phyloP scores from a whole-genome alignment of 1,284 basidiomycete species.

The Heterobasidion annosum region DNA sequence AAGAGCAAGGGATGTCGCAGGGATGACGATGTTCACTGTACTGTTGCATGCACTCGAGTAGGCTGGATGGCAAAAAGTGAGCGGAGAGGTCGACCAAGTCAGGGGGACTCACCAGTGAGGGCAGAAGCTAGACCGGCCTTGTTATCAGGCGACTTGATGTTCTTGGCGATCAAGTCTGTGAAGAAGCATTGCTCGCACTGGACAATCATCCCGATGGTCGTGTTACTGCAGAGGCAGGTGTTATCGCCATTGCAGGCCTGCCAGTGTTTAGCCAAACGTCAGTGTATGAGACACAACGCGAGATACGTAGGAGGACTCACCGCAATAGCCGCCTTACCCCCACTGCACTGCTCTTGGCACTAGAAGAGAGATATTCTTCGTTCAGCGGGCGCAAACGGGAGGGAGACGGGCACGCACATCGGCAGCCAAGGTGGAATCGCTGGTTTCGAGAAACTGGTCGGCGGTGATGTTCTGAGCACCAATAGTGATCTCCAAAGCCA shows the following conservation, averaged over 20 bases:
- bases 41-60: conserved; percentile 37
- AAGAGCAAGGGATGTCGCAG: conserved; percentile 29
- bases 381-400: background rate
- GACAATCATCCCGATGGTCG: conserved; percentile 30
- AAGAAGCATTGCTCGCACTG: conserved; percentile 61
- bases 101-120: conserved; percentile 34
- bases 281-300: background rate
- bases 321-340: conserved; percentile 25
- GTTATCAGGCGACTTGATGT: conserved; percentile 36
- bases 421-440: conserved; percentile 26
- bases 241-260: conserved; percentile 25
- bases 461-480: conserved; percentile 30
- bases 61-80: conserved; percentile 21
- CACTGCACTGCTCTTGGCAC: conserved; percentile 35
- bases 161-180: conserved; percentile 36
- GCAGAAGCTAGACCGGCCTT: conserved; percentile 47
- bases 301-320: conserved; percentile 20
- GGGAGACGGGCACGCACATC: conserved; percentile 26
- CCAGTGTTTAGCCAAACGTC: background rate
- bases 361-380: conserved; percentile 13
- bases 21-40: conserved; percentile 25
- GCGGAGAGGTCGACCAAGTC: background rate
- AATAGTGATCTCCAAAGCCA: conserved; percentile 43
- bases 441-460: conserved; percentile 34
- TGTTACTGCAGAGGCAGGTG: conserved; percentile 41